These are phyloP conservation scores for Globisporangium spiculum DNA, from an alignment of 352 stramenopile genomes.

Conservation along the genomic window DNA sequence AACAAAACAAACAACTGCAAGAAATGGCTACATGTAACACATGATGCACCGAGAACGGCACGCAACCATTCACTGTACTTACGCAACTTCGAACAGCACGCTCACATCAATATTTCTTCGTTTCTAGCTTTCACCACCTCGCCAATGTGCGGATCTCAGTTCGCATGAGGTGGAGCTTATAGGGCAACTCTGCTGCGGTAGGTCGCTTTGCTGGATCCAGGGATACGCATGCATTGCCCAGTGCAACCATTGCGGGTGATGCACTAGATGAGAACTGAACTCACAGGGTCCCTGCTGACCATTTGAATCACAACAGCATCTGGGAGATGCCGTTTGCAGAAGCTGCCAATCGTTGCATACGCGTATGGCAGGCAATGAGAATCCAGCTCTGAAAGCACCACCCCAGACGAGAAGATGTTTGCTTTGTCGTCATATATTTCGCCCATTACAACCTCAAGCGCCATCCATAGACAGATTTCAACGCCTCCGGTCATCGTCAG, in stretches of 20 bases:
- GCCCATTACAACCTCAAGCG: conserved; percentile 47
- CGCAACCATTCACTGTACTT: too few species aligned
- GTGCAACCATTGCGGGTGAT: conserved; percentile 22
- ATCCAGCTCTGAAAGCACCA: too few species aligned
- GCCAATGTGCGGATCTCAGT: too few species aligned
- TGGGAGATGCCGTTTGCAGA: conserved; percentile 19
- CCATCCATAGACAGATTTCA: conserved; percentile 41
- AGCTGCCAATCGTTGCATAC: too few species aligned
- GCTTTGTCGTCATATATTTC: conserved; percentile 42
- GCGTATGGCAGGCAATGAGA: too few species aligned
- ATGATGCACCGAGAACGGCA: too few species aligned
- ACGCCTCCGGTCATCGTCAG: conserved; percentile 44
- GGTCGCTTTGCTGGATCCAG: conserved; percentile 41
- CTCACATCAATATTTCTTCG: too few species aligned
- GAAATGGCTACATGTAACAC: too few species aligned
- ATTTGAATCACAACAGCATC: conserved; percentile 33
- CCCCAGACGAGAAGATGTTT: conserved; percentile 19
- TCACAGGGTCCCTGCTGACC: conserved; percentile 23
- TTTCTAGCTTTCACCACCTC: too few species aligned
- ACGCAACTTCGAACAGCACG: too few species aligned
- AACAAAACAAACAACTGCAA: too few species aligned
- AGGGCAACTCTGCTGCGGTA: conserved; percentile 35
- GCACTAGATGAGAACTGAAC: conserved; percentile 31
- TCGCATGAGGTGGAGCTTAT: conserved; percentile 32
- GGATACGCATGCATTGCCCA: conserved; percentile 44